phyloP scores from a whole-genome alignment of 176 grass and related monocot species.

The Rhipidocladum racemiflorum region DNA sequence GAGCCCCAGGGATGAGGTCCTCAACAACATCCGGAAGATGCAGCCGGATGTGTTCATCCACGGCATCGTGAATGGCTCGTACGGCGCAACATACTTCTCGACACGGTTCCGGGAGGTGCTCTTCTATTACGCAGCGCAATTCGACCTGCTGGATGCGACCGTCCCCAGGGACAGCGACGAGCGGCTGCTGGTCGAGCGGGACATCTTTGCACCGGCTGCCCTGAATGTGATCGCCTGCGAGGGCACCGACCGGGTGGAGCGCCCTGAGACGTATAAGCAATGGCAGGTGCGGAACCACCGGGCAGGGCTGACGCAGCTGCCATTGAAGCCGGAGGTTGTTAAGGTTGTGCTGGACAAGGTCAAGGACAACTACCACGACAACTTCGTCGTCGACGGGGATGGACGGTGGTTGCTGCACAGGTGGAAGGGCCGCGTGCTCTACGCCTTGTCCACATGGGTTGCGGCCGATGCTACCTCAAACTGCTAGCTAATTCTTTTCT shows the following conservation, averaged over 20 bases:
- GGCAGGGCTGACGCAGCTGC: slow-evolving; percentile 26
- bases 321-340: slow-evolving; percentile 35
- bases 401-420: slow-evolving; percentile 38
- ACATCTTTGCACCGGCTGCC: not conserved
- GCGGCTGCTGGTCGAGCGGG: slow-evolving; percentile 14
- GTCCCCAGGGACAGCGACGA: slow-evolving; percentile 6
- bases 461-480: not conserved
- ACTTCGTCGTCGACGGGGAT: slow-evolving; percentile 47
- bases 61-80: slow-evolving; percentile 37
- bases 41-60: slow-evolving; percentile 52
- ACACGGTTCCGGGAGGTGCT: slow-evolving; percentile 35
- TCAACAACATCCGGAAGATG: slow-evolving; percentile 36
- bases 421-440: slow-evolving; percentile 49
- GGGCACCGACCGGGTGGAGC: slow-evolving; percentile 39
- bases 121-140: slow-evolving; percentile 11
- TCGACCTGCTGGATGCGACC: slow-evolving; percentile 33
- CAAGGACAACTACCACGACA: slow-evolving; percentile 44
- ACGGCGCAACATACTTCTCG: slow-evolving; percentile 31
- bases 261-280: slow-evolving; percentile 48
- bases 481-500: not conserved
- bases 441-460: slow-evolving; percentile 41
- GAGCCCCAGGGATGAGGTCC: slow-evolving; percentile 39
- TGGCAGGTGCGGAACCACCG: slow-evolving; percentile 33
- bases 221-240: slow-evolving; percentile 43
- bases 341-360: slow-evolving; percentile 37